These are phyloP conservation scores for Rhododendron kiyosumense DNA, from an alignment of 148 eudicot genomes.

Conservation along the genomic window DNA sequence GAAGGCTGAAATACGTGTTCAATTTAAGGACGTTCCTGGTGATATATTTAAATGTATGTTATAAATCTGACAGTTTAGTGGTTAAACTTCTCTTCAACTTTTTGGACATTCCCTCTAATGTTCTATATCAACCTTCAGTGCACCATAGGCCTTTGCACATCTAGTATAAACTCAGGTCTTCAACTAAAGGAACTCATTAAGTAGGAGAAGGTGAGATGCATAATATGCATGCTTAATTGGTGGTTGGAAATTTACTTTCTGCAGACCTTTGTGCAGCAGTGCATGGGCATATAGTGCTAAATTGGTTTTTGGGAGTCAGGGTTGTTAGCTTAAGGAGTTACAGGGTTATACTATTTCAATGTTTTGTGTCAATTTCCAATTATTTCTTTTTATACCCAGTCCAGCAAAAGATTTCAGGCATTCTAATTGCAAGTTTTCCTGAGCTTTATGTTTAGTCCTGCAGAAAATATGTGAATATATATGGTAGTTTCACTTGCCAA, in stretches of 20 bases:
- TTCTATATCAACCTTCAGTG: not conserved
- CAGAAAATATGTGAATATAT: not conserved
- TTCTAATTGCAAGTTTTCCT: not conserved
- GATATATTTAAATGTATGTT: slow-evolving; percentile 86
- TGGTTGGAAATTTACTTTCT: not conserved
- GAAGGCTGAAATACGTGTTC: slow-evolving; percentile 94
- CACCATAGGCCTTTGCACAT: not conserved
- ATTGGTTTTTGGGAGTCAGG: not conserved
- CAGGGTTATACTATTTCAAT: not conserved
- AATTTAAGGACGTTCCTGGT: slow-evolving; percentile 95
- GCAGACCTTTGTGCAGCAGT: not conserved
- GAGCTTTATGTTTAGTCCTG: not conserved
- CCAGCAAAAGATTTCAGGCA: not conserved
- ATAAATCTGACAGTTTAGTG: not conserved
- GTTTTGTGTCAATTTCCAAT: not conserved
- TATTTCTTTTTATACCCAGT: not conserved
- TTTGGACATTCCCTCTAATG: not conserved
- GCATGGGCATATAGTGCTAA: not conserved
- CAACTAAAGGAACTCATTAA: not conserved
- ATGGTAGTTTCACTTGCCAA: not conserved
- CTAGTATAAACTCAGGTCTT: not conserved
- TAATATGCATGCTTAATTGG: not conserved
- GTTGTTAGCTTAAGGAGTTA: not conserved
- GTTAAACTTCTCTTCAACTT: not conserved
- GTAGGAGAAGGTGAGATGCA: not conserved